These are phyloP conservation scores for Colletotrichum theobromicola DNA, from an alignment of 2,329 filamentous ascomycete genomes.

Conservation along the genomic window DNA sequence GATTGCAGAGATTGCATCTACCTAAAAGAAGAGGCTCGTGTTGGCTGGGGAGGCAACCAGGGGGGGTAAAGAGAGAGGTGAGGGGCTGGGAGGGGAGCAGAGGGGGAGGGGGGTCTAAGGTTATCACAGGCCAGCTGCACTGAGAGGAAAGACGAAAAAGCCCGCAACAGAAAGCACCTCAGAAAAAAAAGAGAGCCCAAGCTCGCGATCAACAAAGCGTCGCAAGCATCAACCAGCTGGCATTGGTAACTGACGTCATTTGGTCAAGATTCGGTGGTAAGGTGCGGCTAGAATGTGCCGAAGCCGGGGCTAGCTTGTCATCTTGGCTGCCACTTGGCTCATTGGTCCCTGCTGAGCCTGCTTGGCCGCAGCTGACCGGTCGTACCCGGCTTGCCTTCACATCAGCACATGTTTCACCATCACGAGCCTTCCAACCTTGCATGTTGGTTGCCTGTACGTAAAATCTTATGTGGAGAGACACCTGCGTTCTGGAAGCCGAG, in stretches of 20 bases:
- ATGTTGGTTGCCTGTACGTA: not conserved
- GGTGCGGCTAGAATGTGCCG: conserved; percentile 14
- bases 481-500: not conserved
- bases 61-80: not conserved
- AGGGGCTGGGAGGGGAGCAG: not conserved
- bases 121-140: conserved; percentile 5
- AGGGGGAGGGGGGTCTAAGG: not conserved
- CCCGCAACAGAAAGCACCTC: not conserved
- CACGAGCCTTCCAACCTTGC: conserved; percentile 14
- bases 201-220: conserved; percentile 15
- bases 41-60: not conserved
- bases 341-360: not conserved
- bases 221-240: conserved; percentile 8
- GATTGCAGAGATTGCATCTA: not conserved
- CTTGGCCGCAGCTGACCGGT: conserved; percentile 2
- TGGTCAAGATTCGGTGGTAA: not conserved
- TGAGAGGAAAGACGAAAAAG: not conserved
- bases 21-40: not conserved
- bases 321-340: not conserved
- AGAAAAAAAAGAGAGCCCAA: not conserved
- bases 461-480: not conserved
- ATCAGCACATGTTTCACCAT: conserved; percentile 13
- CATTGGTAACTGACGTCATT: conserved; percentile 15
- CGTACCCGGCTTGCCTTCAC: not conserved
- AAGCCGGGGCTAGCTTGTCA: not conserved